phyloP scores from a whole-genome alignment of 1,284 basidiomycete species.

The Cryptococcus sp. region DNA sequence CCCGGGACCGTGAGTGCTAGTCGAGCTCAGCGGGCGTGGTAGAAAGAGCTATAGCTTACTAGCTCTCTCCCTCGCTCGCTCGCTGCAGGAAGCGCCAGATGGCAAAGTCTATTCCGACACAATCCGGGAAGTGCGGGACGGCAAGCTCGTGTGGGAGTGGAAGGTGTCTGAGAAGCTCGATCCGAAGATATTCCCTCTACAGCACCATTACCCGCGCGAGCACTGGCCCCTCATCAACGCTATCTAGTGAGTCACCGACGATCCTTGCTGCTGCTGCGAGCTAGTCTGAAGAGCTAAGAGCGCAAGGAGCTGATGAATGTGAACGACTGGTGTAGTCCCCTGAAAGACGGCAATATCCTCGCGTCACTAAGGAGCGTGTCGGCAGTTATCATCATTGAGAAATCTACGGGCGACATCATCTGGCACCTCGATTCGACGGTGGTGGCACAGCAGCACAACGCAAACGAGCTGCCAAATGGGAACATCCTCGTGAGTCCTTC shows the following conservation, averaged over 20 bases:
- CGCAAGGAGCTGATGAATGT: too few relatives aligned
- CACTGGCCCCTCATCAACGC: conserved; percentile 29
- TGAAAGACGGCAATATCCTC: conserved; percentile 25
- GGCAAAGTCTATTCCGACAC: conserved; percentile 26
- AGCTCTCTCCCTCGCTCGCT: too few relatives aligned
- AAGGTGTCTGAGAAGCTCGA: conserved; percentile 25
- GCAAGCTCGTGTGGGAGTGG: conserved; percentile 28
- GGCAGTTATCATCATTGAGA: conserved; percentile 28
- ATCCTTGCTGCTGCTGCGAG: too few relatives aligned
- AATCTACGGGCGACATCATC: conserved; percentile 22
- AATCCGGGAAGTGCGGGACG: conserved; percentile 26
- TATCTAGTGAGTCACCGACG: conserved; percentile 16
- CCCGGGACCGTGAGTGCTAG: conserved; percentile 17
- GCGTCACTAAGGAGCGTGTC: conserved; percentile 25
- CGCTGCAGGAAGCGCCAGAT: conserved; percentile 23
- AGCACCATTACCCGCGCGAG: conserved; percentile 22
- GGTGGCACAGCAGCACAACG: conserved; percentile 25
- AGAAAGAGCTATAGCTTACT: not conserved
- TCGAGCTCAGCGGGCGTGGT: not conserved
- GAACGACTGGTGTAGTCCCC: conserved; percentile 8
- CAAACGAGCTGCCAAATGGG: conserved; percentile 26
- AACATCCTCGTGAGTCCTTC: conserved; percentile 20
- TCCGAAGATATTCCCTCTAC: conserved; percentile 23
- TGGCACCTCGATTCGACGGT: conserved; percentile 26
- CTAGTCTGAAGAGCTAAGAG: too few relatives aligned